phyloP scores from a whole-genome alignment of 202 grass and related monocot species.

The Musa balbisiana region DNA sequence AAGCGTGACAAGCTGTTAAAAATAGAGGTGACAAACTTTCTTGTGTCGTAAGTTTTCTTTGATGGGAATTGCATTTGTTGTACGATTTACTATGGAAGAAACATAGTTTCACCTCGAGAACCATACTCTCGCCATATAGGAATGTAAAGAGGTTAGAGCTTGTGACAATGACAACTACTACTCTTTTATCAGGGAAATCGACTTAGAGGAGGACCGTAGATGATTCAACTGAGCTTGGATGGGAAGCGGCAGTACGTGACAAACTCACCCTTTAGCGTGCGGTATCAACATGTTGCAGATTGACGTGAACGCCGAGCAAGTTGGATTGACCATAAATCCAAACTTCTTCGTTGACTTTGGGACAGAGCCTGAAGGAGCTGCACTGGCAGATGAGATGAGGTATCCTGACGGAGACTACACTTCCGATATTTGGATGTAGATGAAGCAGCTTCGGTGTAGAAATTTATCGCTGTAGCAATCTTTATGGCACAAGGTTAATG shows the following conservation, averaged over 20 bases:
- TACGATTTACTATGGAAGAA: too few relatives aligned
- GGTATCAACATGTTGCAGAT: slow-evolving; percentile 82
- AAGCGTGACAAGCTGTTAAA: too few relatives aligned
- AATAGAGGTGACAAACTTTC: too few relatives aligned
- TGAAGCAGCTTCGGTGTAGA: too few relatives aligned
- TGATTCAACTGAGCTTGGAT: slow-evolving; percentile 89
- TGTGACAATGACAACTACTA: not conserved
- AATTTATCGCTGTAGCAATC: too few relatives aligned
- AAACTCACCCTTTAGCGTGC: slow-evolving; percentile 81
- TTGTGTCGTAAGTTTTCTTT: too few relatives aligned
- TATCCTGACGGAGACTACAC: slow-evolving; percentile 96
- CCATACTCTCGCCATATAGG: too few relatives aligned
- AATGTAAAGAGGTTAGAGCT: too few relatives aligned
- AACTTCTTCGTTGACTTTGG: slow-evolving; percentile 89
- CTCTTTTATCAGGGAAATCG: slow-evolving; percentile 44
- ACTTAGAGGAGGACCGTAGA: slow-evolving; percentile 80
- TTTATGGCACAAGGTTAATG: too few relatives aligned
- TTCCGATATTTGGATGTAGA: slow-evolving; percentile 86
- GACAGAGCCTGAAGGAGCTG: slow-evolving; percentile 56
- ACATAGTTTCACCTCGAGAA: too few relatives aligned
- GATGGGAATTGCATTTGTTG: too few relatives aligned
- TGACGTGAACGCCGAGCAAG: slow-evolving; percentile 61
- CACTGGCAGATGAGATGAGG: slow-evolving; percentile 91
- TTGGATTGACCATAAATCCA: slow-evolving; percentile 62
- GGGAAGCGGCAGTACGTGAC: slow-evolving; percentile 83